Evolutionary conservation across 2,329 filamentous ascomycete genomes (phyloP).

Genomic region (Lasiodiplodia gonubiensis): DNA sequence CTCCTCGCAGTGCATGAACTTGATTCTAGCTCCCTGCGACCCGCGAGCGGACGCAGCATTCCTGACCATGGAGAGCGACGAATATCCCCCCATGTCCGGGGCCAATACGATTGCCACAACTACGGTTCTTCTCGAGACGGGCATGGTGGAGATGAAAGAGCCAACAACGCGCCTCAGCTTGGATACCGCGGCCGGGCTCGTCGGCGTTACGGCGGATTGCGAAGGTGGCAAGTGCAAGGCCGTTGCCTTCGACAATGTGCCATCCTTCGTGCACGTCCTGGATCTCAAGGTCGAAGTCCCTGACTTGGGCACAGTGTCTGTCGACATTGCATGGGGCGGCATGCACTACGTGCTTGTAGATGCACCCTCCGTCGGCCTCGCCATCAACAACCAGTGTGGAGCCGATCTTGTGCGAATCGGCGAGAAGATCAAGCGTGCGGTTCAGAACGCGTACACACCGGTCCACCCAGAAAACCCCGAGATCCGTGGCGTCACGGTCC

Average conservation of each 20-base stretch:
- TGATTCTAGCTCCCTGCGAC: conserved; percentile 53
- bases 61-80: conserved; percentile 54
- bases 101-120: conserved; percentile 53
- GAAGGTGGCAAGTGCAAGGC: conserved; percentile 51
- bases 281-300: conserved; percentile 50
- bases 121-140: conserved; percentile 56
- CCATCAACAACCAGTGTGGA: conserved; percentile 42
- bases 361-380: conserved; percentile 45
- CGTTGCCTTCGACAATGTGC: conserved; percentile 55
- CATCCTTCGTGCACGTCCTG: conserved; percentile 50
- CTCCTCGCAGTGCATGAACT: conserved; percentile 49
- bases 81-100: conserved; percentile 55
- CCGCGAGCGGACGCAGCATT: conserved; percentile 53
- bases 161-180: conserved; percentile 50
- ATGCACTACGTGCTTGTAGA: conserved; percentile 55
- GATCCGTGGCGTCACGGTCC: conserved; percentile 50
- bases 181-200: conserved; percentile 54
- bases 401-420: conserved; percentile 50
- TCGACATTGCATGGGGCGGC: conserved; percentile 56
- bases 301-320: conserved; percentile 47
- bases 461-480: conserved; percentile 52
- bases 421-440: conserved; percentile 50
- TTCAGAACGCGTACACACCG: conserved; percentile 44
- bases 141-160: conserved; percentile 55
- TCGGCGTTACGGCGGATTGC: conserved; percentile 51